Conservation (phyloP, 805 yeast genomes). For the Pichia membranifaciens region DNA sequence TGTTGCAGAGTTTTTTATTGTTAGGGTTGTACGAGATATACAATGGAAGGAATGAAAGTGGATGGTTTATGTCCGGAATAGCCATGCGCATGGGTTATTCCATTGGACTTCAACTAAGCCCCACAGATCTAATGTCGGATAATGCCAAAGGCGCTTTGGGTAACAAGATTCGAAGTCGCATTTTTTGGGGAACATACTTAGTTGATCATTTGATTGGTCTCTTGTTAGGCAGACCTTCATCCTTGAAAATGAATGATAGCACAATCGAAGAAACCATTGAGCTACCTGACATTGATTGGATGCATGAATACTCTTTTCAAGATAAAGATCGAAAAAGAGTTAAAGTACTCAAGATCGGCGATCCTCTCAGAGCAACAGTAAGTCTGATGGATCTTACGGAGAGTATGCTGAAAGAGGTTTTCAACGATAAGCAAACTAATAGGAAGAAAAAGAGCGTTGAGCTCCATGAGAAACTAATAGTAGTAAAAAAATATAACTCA, state of each 20-base stretch:
- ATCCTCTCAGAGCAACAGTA: constrained; percentile 39
- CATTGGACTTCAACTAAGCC: constrained; percentile 39
- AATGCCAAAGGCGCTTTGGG: constrained; percentile 32
- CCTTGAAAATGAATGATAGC: constrained; percentile 50
- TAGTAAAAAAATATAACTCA: constrained; percentile 9
- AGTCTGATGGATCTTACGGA: constrained; percentile 40
- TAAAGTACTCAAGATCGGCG: constrained; percentile 30
- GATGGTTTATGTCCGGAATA: constrained; percentile 59
- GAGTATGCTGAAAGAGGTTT: constrained; percentile 41
- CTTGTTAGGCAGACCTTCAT: constrained; percentile 53
- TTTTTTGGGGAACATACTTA: constrained; percentile 61
- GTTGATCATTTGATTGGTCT: constrained; percentile 61
- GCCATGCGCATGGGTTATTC: constrained; percentile 63
- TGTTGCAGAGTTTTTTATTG: constrained; percentile 51
- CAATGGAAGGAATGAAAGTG: constrained; percentile 51
- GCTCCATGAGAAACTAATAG: background rate
- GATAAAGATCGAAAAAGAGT: constrained; percentile 20
- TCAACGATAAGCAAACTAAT: constrained; percentile 17
- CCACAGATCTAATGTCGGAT: constrained; percentile 36
- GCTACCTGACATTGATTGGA: constrained; percentile 56
- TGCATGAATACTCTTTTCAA: constrained; percentile 48
- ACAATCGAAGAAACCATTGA: constrained; percentile 55
- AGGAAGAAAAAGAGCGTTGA: background rate
- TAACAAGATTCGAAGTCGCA: constrained; percentile 43
- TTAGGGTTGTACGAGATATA: constrained; percentile 61